Evolutionary conservation across 768 basidiomycete genomes (phyloP).

Genomic region (Rhodotorula graminis): DNA sequence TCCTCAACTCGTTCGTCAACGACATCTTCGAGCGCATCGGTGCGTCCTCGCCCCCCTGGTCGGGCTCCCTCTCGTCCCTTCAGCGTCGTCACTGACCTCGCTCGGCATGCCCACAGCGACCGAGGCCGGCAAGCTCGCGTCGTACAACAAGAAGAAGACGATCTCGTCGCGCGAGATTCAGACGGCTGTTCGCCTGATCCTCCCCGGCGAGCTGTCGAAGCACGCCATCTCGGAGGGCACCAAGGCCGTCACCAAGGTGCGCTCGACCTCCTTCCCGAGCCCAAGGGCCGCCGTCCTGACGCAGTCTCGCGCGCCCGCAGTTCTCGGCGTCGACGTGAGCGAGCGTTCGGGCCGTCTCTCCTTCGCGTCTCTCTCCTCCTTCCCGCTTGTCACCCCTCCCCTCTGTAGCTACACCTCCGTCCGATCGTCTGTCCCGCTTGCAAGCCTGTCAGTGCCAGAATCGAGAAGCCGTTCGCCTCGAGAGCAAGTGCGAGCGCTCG

Average conservation of each 20-base stretch:
- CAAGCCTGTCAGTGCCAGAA: too few relatives aligned
- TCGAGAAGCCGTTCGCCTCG: too few relatives aligned
- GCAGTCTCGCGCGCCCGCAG: not conserved
- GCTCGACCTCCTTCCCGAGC: too few relatives aligned
- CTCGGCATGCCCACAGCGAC: conserved; percentile 49
- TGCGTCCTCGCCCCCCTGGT: not conserved
- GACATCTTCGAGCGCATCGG: conserved; percentile 53
- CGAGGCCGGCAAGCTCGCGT: conserved; percentile 66
- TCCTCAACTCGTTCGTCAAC: conserved; percentile 44
- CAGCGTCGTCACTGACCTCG: not conserved
- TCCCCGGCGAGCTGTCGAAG: conserved; percentile 85
- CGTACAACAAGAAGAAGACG: conserved; percentile 97
- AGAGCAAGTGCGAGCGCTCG: too few relatives aligned
- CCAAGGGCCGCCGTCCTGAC: too few relatives aligned
- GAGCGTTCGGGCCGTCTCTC: not conserved
- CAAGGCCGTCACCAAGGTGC: conserved; percentile 70
- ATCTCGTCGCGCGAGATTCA: conserved; percentile 99
- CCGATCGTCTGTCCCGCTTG: not conserved
- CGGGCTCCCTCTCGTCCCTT: not conserved
- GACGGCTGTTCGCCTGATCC: conserved; percentile 90
- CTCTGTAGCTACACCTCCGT: not conserved
- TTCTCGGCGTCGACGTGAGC: not conserved
- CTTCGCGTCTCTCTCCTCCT: not conserved
- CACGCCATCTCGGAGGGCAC: conserved; percentile 92
- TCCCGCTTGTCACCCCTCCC: not conserved